Evolutionary conservation across 2,329 filamentous ascomycete genomes (phyloP).

Genomic region (Periconia sp.): DNA sequence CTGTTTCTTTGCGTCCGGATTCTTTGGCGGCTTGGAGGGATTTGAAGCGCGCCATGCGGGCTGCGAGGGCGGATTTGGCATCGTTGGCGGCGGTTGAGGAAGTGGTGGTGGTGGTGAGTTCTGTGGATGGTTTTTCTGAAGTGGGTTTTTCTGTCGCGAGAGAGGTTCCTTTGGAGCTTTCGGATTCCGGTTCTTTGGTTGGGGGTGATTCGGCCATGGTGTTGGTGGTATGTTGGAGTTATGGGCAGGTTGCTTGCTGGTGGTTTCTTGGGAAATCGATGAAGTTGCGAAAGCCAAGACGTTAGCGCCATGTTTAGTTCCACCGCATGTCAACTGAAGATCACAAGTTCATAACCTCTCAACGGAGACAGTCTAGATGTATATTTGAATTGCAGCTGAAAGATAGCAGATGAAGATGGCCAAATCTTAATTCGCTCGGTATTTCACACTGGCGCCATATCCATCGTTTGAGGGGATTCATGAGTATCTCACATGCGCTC

Average conservation of each 20-base stretch:
- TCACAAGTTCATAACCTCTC: too few relatives aligned
- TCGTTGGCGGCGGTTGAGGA: constrained; percentile 14
- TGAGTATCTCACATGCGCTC: too few relatives aligned
- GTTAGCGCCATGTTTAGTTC: too few relatives aligned
- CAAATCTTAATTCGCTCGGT: too few relatives aligned
- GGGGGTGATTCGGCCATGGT: constrained; percentile 6
- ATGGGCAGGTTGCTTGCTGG: background rate
- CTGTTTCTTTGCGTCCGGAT: constrained; percentile 64
- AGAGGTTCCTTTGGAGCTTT: background rate
- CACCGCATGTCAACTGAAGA: too few relatives aligned
- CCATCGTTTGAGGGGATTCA: too few relatives aligned
- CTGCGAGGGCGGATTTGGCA: constrained; percentile 36
- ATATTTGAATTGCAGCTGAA: too few relatives aligned
- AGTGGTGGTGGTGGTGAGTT: constrained; percentile 4
- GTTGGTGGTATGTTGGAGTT: constrained; percentile 1
- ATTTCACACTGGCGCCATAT: too few relatives aligned
- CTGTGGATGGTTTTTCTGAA: constrained; percentile 7
- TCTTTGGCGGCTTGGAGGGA: constrained; percentile 73
- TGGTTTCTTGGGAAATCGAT: background rate
- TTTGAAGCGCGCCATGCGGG: constrained; percentile 73
- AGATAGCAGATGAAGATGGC: too few relatives aligned
- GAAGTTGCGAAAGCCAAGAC: too few relatives aligned
- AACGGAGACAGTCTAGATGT: too few relatives aligned
- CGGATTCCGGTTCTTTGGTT: background rate
- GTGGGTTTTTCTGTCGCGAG: background rate